Evolutionary conservation across 495 filamentous ascomycete genomes (phyloP).

Genomic region (Parmelia sp.): DNA sequence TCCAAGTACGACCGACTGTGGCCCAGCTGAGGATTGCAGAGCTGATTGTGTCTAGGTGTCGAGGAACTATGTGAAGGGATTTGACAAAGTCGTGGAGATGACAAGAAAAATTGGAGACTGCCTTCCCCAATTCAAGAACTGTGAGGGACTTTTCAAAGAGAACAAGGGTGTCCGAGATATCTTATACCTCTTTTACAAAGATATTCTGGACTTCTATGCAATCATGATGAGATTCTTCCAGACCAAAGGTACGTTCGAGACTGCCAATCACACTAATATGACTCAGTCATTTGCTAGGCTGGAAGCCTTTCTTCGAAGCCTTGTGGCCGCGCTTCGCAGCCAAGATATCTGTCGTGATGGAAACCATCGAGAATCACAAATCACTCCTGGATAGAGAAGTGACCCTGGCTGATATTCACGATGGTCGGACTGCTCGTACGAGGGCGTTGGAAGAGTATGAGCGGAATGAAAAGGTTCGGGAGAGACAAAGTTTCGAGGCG

Average conservation of each 20-base stretch:
- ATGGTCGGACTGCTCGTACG: conserved; percentile 7
- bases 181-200: conserved; percentile 11
- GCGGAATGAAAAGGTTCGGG: neutral
- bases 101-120: conserved; percentile 7
- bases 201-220: conserved; percentile 14
- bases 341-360: neutral
- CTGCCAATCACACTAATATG: neutral
- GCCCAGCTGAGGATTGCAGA: neutral
- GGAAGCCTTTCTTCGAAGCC: conserved; percentile 6
- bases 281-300: neutral
- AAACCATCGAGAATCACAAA: conserved; percentile 6
- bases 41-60: conserved; percentile 6
- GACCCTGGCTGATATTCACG: conserved; percentile 7
- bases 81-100: conserved; percentile 11
- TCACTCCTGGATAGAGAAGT: conserved; percentile 9
- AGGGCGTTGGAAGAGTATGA: conserved; percentile 12
- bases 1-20: conserved; percentile 4
- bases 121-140: conserved; percentile 14
- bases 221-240: conserved; percentile 3
- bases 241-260: conserved; percentile 6
- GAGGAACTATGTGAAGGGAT: conserved; percentile 6
- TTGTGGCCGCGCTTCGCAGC: conserved; percentile 13
- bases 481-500: conserved; percentile 2
- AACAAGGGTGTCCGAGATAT: conserved; percentile 7
- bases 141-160: conserved; percentile 2